phyloP scores from a whole-genome alignment of 2,329 filamentous ascomycete genomes.

The Clarireedia paspali region DNA sequence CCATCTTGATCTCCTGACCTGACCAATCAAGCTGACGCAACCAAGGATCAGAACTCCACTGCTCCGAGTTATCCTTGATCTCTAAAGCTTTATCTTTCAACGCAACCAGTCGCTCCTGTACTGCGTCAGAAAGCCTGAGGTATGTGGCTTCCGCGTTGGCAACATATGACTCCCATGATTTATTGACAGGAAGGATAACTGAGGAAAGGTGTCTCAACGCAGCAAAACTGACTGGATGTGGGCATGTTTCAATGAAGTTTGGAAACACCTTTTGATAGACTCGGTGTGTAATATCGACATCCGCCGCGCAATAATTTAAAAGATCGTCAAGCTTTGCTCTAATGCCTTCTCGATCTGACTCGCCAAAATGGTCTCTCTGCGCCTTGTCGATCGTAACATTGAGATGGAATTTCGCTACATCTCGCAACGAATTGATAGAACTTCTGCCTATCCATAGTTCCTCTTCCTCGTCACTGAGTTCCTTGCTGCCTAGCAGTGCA shows the following conservation, averaged over 20 bases:
- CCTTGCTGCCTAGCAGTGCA: constrained; percentile 59
- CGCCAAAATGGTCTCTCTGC: constrained; percentile 77
- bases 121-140: constrained; percentile 64
- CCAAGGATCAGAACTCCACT: constrained; percentile 81
- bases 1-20: constrained; percentile 84
- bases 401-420: constrained; percentile 95
- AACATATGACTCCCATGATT: constrained; percentile 81
- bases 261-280: constrained; percentile 94
- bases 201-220: constrained; percentile 88
- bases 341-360: constrained; percentile 66
- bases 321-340: constrained; percentile 68
- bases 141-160: constrained; percentile 80
- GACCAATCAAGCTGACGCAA: constrained; percentile 91
- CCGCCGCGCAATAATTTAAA: constrained; percentile 88
- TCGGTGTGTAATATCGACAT: constrained; percentile 85
- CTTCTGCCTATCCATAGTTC: constrained; percentile 94
- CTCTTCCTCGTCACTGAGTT: constrained; percentile 73
- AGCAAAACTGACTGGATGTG: constrained; percentile 94
- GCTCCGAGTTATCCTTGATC: constrained; percentile 59
- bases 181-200: constrained; percentile 84
- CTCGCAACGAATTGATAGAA: constrained; percentile 87
- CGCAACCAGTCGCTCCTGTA: constrained; percentile 64
- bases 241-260: constrained; percentile 80
- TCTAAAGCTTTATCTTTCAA: constrained; percentile 72
- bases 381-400: constrained; percentile 87